Evolutionary conservation across 202 grass and related monocot species (phyloP).

Genomic region (Eragrostis tef): DNA sequence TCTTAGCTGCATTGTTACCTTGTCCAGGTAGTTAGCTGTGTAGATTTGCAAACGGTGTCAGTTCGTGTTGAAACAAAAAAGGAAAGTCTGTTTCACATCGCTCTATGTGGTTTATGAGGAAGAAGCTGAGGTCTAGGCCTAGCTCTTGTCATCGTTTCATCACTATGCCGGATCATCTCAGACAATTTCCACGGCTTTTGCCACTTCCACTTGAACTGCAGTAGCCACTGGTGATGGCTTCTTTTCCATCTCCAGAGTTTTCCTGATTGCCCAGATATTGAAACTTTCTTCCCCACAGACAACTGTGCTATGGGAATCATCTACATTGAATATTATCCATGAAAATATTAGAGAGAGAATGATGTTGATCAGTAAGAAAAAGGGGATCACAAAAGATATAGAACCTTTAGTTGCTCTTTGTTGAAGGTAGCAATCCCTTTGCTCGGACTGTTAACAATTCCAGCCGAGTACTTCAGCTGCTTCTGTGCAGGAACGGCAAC

Average conservation of each 20-base stretch:
- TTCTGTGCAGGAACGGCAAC: slow-evolving; percentile 95
- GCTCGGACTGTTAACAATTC: slow-evolving; percentile 90
- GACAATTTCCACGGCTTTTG: slow-evolving; percentile 99
- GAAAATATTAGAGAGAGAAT: slow-evolving; percentile 7
- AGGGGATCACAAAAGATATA: slow-evolving; percentile 14
- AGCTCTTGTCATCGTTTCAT: slow-evolving; percentile 80
- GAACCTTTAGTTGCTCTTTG: slow-evolving; percentile 84
- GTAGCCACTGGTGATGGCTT: slow-evolving; percentile 95
- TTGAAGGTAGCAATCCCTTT: slow-evolving; percentile 63
- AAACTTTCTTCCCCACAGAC: slow-evolving; percentile 68
- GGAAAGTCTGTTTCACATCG: slow-evolving; percentile 58
- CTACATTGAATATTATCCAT: slow-evolving; percentile 52
- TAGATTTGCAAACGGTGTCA: slow-evolving; percentile 63
- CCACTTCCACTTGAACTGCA: slow-evolving; percentile 99
- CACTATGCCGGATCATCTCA: slow-evolving; percentile 81
- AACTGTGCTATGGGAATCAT: slow-evolving; percentile 86
- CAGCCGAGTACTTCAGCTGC: slow-evolving; percentile 92
- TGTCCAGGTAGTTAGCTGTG: slow-evolving; percentile 63
- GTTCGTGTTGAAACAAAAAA: slow-evolving; percentile 47
- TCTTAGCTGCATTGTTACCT: slow-evolving; percentile 61
- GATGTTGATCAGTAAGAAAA: background rate
- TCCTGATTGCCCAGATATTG: slow-evolving; percentile 75
- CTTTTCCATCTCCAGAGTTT: slow-evolving; percentile 99
- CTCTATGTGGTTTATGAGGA: slow-evolving; percentile 56
- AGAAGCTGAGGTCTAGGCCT: slow-evolving; percentile 80